Evolutionary conservation across 2,329 filamentous ascomycete genomes (phyloP), one percentile per base, ranked within the genome.

Genomic region (Fusarium incarnatum): DNA sequence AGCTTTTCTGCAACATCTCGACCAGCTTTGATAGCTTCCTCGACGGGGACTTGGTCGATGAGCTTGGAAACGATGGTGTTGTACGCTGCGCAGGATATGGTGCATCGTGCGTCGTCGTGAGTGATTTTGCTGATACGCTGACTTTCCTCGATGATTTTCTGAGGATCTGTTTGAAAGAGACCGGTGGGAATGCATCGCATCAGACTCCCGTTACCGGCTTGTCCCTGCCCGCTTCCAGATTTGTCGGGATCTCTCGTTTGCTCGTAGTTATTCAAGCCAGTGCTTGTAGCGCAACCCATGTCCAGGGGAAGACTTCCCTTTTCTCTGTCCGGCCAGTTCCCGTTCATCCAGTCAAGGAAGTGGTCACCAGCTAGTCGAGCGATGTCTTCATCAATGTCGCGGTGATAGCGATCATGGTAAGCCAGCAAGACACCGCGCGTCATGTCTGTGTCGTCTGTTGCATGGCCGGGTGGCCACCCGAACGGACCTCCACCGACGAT

Each of bases 391-490:
- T 65, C 65, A 4, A 67, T 61, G 2, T 44, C 15, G 13, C 32
- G 30, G 12, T 37, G 25, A 15, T 60, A 44, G 1, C 32, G 28
- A 47, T 80, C 79, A 2, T 63, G 73, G 64, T 85, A 85, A 6
- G 82, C 82, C 16, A 85, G 77, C 8, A 85, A 75, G 1, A 84
- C 80, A 12, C 79, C 83, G 7, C 83, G 81, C 7, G 82, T 83
- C 67, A 85, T 75, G 67, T 85, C 83, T 1, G 83, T 85, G 69
- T 85, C 83, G 70, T 85, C 83, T 27, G 83, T 85, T 18, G 83
- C 83, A 60, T 82, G 79, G 10, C 84, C 83, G 1, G 79, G 64
- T 0, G 79, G 59, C 83, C 83, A 85, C 22, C 45, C 13, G 60
- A 85, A 84, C 3, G 72, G 62, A 0, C 84, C 84, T 49, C 84